phyloP scores from a whole-genome alignment of 106 monocot species.

The Alisma plantagoaquatica region DNA sequence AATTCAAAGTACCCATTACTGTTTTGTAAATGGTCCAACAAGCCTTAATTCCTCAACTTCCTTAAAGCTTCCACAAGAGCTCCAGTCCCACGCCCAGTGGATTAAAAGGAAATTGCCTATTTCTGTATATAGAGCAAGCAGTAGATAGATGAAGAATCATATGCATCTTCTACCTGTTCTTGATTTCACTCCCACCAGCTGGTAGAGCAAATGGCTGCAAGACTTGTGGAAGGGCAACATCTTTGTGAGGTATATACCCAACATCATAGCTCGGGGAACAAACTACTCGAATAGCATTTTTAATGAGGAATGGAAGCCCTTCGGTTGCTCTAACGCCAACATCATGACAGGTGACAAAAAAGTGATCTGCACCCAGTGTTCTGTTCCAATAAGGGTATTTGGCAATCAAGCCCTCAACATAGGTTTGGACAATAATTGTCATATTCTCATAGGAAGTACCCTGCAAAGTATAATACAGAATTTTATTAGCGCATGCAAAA shows the following conservation, averaged over 20 bases:
- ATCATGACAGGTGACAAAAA: conserved; percentile 97
- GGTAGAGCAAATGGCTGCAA: conserved; percentile 93
- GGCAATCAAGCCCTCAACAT: conserved; percentile 72
- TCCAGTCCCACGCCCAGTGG: too few species aligned
- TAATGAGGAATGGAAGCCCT: conserved; percentile 55
- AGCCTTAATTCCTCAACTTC: too few species aligned
- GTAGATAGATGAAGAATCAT: too few species aligned
- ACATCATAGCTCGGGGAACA: conserved; percentile 96
- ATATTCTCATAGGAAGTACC: conserved; percentile 95
- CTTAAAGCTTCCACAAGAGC: too few species aligned
- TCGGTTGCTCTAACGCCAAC: conserved; percentile 96
- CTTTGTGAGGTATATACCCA: conserved; percentile 84
- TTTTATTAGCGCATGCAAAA: too few species aligned
- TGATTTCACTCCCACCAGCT: conserved; percentile 78
- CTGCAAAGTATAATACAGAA: conserved; percentile 30
- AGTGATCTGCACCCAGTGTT: conserved; percentile 84
- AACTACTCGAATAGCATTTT: conserved; percentile 86
- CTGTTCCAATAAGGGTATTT: conserved; percentile 99
- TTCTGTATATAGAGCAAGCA: too few species aligned
- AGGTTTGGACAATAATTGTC: conserved; percentile 82
- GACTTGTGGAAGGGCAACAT: conserved; percentile 93
- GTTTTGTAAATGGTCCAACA: too few species aligned
- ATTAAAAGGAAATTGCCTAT: too few species aligned
- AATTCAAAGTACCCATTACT: too few species aligned
- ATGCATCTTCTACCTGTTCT: too few species aligned